Base-by-base conservation (phyloP, 2,329 filamentous ascomycete genomes). In the Chaetomium globosum region DNA sequence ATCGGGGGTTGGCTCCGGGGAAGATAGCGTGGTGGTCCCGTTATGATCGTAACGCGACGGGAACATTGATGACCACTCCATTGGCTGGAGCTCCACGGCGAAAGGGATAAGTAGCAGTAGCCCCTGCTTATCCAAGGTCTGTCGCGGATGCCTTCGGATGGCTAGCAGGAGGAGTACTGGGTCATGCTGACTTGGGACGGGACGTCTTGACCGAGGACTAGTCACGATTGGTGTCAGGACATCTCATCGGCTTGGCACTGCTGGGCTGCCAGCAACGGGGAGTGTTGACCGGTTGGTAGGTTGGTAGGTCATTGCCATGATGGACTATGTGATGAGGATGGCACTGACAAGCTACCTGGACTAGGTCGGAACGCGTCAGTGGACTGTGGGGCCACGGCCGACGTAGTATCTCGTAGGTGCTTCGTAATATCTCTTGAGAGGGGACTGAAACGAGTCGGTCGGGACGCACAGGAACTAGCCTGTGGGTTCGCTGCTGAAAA, bases 291-390 rank as follows among this genome's bases (percentile, higher is more conserved):
- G 23, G 23, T 5, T 51, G 9, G 48, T 30, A 51, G 46, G 46
- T 48, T 10, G 9, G 33, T 39, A 43, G 39, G 39, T 43, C 39
- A 19, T 43, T 4, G 36, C 28, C 23, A 31, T 23, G 2, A 19
- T 9, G 9, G 6, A 5, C 9, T 16, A 6, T 28, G 28, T 52
- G 46, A 52, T 23, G 28, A 36, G 26, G 52, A 48, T 48, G 46
- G n/a, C n/a, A 23, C 4, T 51, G 4, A 1, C 48, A 23, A 23
- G 36, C 23, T 21, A 0, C 10, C 31, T 39, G n/a, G 33, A 10
- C 26, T n/a, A 53, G 23, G 31, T 26, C 30, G 31, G 48, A 53
- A 59, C 21, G 58, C 31, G 51, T 53, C 26, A 53, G 51, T 53
- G 26, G 39, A 52, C 16, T 31, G 26, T 53, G 51, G 26, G 21